These are phyloP conservation scores for Xylaria digitata DNA, from an alignment of 2,329 filamentous ascomycete genomes.

Conservation along the genomic window DNA sequence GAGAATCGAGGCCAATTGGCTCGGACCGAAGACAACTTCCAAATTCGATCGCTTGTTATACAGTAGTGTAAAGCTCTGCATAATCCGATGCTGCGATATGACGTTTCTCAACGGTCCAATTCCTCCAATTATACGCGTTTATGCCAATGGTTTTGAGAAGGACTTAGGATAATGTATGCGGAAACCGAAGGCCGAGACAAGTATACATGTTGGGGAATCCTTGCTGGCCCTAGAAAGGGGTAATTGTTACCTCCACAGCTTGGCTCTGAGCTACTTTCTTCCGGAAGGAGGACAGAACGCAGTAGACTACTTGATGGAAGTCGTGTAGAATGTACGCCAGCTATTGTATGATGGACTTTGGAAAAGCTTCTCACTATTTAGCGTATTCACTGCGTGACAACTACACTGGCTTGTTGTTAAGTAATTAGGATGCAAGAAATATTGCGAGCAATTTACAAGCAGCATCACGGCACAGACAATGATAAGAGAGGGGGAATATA, in stretches of 20 bases:
- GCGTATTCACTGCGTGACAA: not conserved
- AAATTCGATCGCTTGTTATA: not conserved
- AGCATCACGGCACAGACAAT: too few relatives aligned
- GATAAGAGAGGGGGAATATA: too few relatives aligned
- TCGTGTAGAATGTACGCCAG: not conserved
- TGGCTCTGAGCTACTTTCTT: not conserved
- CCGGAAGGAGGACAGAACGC: not conserved
- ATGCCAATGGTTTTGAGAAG: not conserved
- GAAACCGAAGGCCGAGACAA: conserved; percentile 14
- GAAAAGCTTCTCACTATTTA: not conserved
- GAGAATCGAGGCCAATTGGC: not conserved
- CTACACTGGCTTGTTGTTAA: not conserved
- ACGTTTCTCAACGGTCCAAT: not conserved
- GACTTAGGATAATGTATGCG: conserved; percentile 5
- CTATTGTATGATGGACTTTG: too few relatives aligned
- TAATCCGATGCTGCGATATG: not conserved
- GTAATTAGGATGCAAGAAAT: too few relatives aligned
- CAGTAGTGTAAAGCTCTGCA: not conserved
- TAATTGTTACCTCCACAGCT: too few relatives aligned
- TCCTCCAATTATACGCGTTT: conserved; percentile 7
- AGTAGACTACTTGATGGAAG: not conserved
- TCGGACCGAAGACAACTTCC: not conserved
- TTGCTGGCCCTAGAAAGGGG: conserved; percentile 14
- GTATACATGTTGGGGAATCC: conserved; percentile 27
- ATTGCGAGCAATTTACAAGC: too few relatives aligned